Evolutionary conservation across 2,329 filamentous ascomycete species (phyloP).

Genomic region (Venturia asperata): DNA sequence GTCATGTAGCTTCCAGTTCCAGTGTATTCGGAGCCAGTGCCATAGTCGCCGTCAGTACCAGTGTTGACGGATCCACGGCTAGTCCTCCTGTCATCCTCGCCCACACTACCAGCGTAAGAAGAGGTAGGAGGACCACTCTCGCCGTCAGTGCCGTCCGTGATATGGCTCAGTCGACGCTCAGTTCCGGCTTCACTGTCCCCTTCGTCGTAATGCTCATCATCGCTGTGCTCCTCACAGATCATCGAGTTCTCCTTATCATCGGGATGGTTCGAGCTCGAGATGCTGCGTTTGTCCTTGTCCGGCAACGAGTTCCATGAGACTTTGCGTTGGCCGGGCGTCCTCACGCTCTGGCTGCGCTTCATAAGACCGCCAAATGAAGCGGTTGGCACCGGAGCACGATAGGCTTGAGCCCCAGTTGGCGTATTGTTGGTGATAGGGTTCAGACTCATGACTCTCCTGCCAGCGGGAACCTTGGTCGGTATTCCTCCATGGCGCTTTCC

Average conservation of each 20-base stretch:
- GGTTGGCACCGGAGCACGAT: constrained; percentile 19
- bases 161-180: constrained; percentile 34
- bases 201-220: constrained; percentile 19
- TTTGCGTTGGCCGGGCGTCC: constrained; percentile 30
- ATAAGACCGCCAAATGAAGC: constrained; percentile 45
- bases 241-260: constrained; percentile 43
- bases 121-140: constrained; percentile 20
- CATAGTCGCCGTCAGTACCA: constrained; percentile 23
- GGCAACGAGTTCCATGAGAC: constrained; percentile 30
- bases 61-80: constrained; percentile 10
- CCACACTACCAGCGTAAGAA: constrained; percentile 31
- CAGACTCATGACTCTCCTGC: constrained; percentile 77
- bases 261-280: constrained; percentile 17
- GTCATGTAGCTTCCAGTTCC: constrained; percentile 43
- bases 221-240: constrained; percentile 38
- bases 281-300: constrained; percentile 25
- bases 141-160: constrained; percentile 22
- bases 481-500: constrained; percentile 35
- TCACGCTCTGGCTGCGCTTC: constrained; percentile 37
- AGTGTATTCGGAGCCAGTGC: constrained; percentile 36
- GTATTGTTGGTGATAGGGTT: constrained; percentile 81
- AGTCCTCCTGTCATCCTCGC: constrained; percentile 27
- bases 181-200: constrained; percentile 32
- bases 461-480: constrained; percentile 32
- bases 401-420: constrained; percentile 40